Evolutionary conservation across 345 rosid genomes (phyloP).

Genomic region (Salix viminalis): DNA sequence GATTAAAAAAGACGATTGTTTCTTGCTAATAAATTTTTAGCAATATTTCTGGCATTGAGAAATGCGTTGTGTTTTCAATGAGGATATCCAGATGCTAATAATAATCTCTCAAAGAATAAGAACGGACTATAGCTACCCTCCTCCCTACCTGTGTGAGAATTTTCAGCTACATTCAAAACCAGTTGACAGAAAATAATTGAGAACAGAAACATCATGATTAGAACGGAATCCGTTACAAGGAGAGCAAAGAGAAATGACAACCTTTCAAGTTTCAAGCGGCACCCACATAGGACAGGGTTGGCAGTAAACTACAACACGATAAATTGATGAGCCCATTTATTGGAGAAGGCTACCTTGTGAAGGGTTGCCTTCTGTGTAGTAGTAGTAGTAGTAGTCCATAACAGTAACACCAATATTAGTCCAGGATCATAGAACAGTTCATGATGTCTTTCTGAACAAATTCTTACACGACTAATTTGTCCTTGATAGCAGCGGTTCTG

Average conservation of each 20-base stretch:
- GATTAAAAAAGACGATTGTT: no score
- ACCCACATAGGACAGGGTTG: no score
- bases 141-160: no score
- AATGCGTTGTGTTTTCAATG: no score
- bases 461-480: background rate
- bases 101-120: no score
- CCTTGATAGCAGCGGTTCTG: background rate
- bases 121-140: no score
- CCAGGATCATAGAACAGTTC: background rate
- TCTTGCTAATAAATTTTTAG: no score
- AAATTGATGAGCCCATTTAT: background rate
- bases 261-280: background rate
- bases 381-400: background rate
- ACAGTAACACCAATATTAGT: background rate
- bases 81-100: no score
- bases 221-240: background rate
- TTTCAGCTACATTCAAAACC: no score
- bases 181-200: background rate
- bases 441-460: background rate
- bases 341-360: constrained; percentile 5
- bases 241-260: background rate
- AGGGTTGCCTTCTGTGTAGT: constrained; percentile 1
- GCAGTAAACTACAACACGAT: background rate
- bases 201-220: background rate
- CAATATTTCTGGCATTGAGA: no score